Evolutionary conservation across 129 eudicot genomes (phyloP).

Genomic region (Flaveria linearis): DNA sequence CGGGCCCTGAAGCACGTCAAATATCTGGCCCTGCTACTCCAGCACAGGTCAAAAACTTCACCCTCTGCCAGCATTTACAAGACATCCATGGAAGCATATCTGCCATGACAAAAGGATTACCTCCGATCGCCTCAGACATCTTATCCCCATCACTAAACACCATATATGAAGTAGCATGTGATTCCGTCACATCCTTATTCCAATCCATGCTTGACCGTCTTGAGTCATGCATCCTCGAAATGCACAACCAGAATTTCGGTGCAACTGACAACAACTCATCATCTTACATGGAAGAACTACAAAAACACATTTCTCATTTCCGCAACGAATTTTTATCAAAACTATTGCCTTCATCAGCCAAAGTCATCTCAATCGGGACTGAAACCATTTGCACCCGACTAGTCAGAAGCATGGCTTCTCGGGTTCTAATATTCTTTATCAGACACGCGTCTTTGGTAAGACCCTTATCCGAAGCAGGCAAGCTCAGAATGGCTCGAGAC

Average conservation of each 20-base stretch:
- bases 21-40: slow-evolving; percentile 81
- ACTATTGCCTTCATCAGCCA: slow-evolving; percentile 69
- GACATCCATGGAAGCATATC: slow-evolving; percentile 75
- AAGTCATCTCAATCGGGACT: slow-evolving; percentile 43
- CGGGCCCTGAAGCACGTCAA: slow-evolving; percentile 96
- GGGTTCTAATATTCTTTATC: slow-evolving; percentile 75
- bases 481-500: slow-evolving; percentile 91
- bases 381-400: slow-evolving; percentile 79
- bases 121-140: slow-evolving; percentile 72
- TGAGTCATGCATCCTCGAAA: slow-evolving; percentile 76
- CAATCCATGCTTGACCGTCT: slow-evolving; percentile 90
- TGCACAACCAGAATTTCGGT: slow-evolving; percentile 83
- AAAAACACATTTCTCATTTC: slow-evolving; percentile 70
- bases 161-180: slow-evolving; percentile 80
- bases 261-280: slow-evolving; percentile 82
- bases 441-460: slow-evolving; percentile 82
- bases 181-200: slow-evolving; percentile 78
- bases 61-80: slow-evolving; percentile 85
- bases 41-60: slow-evolving; percentile 79
- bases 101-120: slow-evolving; percentile 56
- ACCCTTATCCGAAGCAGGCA: slow-evolving; percentile 91
- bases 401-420: slow-evolving; percentile 86
- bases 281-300: slow-evolving; percentile 93
- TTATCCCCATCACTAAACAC: slow-evolving; percentile 72
- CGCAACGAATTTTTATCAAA: slow-evolving; percentile 70